Base-by-base conservation (phyloP, 2,329 filamentous ascomycete species). In the Apiospora pterosperma region DNA sequence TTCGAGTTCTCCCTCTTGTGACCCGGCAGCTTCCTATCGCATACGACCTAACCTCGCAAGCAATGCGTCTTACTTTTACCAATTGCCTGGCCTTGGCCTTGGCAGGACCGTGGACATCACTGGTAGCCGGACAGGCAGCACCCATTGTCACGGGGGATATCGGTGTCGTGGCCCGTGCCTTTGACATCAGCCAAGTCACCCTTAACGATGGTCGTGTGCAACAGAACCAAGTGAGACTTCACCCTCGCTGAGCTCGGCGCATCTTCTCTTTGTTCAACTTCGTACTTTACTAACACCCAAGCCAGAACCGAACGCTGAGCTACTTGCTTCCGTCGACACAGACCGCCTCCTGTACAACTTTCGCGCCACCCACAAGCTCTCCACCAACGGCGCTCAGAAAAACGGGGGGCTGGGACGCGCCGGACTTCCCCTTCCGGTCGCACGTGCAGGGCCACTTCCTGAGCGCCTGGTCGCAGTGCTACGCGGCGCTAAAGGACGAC, bases 401-500 rank as follows among this genome's bases (percentile, higher is more conserved):
- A 82, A 83, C 59, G 81, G 81, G 2, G n/a, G 84, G 83, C 2
- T 85, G 84, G 84, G 84, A 86, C 70, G 81, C 81, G 1, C 84
- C 84, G 1, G 74, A 80, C 59, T 85, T 86, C 55, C 83, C 84
- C 0, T 86, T 86, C 69, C 78, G 83, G 16, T 78, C 78, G 0
- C 84, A 85, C 61, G 68, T 78, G 23, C 84, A 86, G 64, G 84
- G 84, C 0, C 84, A 85, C 69, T 80, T 80, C 36, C 77, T 85
- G 36, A 81, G 76, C 1, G 82, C 80, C 0, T 85, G 82, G 82
- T 75, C 81, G 1, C 78, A 83, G 42, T 84, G 82, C 68, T 84
- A 78, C 61, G 80, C 81, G 2, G 75, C 75, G 1, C 71, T 82
- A 0, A 68, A 76, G 6, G 81, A 85, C 63, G 69, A 71, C 0